These are phyloP conservation scores for Hortaea sp. DNA, from an alignment of 2,329 filamentous ascomycete genomes.

Conservation along the genomic window DNA sequence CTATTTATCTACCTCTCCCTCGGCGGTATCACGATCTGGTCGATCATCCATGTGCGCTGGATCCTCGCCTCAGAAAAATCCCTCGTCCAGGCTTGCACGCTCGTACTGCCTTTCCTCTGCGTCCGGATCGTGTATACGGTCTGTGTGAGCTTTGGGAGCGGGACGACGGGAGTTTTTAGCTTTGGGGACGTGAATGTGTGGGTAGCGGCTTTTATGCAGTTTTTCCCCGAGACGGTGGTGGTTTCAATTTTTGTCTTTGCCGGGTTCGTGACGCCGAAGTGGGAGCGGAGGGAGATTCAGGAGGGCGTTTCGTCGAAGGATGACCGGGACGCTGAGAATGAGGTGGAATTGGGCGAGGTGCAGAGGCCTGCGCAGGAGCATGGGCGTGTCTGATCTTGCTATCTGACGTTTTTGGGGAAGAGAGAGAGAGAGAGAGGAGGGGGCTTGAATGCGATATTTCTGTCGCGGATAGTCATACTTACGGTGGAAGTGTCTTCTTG, in stretches of 20 bases:
- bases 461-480: too few species aligned
- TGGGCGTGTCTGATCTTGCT: neutral
- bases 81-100: slow-evolving; percentile 15
- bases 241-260: slow-evolving; percentile 12
- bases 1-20: slow-evolving; percentile 13
- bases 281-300: slow-evolving; percentile 1
- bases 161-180: slow-evolving; percentile 11
- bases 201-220: slow-evolving; percentile 17
- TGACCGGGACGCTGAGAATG: neutral
- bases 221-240: slow-evolving; percentile 18
- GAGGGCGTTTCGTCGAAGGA: neutral
- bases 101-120: slow-evolving; percentile 20
- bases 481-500: too few species aligned
- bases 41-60: slow-evolving; percentile 3
- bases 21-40: slow-evolving; percentile 9
- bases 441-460: too few species aligned
- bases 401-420: neutral
- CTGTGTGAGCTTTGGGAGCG: slow-evolving; percentile 9
- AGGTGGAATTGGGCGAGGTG: neutral
- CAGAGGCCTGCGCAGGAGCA: neutral
- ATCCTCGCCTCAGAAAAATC: slow-evolving; percentile 7
- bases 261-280: slow-evolving; percentile 13
- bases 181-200: slow-evolving; percentile 10
- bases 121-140: slow-evolving; percentile 28
- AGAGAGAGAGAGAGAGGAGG: too few species aligned